A percentile compares a stretch with the other conserved stretches of the same genome.
These are phyloP conservation scores for Scheffersomyces stambukii DNA, from an alignment of 1,139 yeast species.

Conservation along the genomic window DNA sequence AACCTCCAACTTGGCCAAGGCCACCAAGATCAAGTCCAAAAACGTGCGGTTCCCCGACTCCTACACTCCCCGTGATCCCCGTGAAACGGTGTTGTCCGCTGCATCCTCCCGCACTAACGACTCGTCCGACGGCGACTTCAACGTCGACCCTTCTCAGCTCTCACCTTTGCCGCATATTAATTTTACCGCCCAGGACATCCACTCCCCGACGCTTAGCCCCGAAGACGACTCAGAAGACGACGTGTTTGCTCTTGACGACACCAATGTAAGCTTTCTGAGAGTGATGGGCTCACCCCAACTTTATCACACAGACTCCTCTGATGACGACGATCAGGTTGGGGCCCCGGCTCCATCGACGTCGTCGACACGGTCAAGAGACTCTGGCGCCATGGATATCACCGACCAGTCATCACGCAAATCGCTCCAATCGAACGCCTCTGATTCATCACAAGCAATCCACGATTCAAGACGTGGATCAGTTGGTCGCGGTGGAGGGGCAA, in stretches of 20 bases:
- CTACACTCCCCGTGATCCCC: constrained; percentile 10
- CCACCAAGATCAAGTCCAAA: constrained; percentile 16
- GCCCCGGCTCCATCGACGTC: not conserved
- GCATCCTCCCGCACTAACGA: not conserved
- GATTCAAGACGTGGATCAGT: not conserved
- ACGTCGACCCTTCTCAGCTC: not conserved
- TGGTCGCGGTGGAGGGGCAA: constrained; percentile 14
- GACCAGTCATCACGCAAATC: constrained; percentile 15
- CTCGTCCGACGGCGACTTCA: constrained; percentile 3
- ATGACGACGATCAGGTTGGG: constrained; percentile 6
- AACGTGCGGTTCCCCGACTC: constrained; percentile 29
- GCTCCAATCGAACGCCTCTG: not conserved
- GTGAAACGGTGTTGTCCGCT: constrained; percentile 6
- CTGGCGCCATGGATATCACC: constrained; percentile 16
- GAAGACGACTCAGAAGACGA: no score
- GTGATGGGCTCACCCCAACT: no score
- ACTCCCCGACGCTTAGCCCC: constrained; percentile 9
- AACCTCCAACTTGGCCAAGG: constrained; percentile 25
- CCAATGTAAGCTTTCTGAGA: no score
- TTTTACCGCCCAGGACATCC: constrained; percentile 7
- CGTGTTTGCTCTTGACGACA: no score
- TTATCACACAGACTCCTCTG: constrained; percentile 12
- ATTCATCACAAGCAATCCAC: not conserved
- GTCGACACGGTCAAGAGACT: not conserved
- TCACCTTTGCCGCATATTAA: constrained; percentile 8